phyloP scores from a whole-genome alignment of 208 protist species.

The Leishmania gerbilli region DNA sequence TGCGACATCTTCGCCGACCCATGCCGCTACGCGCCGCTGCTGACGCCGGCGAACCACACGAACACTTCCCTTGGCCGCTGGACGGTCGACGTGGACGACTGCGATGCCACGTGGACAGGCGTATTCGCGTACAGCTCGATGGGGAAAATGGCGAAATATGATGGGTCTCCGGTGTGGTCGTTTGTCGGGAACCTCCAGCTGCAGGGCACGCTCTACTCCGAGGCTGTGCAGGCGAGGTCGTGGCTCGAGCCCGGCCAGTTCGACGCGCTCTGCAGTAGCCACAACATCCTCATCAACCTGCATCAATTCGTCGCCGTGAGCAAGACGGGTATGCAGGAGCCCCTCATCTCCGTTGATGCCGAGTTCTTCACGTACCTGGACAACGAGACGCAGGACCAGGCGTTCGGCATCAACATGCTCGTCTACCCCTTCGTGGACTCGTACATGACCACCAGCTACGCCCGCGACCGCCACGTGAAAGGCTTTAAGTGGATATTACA shows the following conservation, averaged over 20 bases:
- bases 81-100: slow-evolving; percentile 79
- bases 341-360: slow-evolving; percentile 66
- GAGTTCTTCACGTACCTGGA: slow-evolving; percentile 73
- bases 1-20: slow-evolving; percentile 80
- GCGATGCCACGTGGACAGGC: slow-evolving; percentile 80
- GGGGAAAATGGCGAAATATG: slow-evolving; percentile 35
- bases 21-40: slow-evolving; percentile 78
- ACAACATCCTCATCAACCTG: slow-evolving; percentile 69
- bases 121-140: slow-evolving; percentile 63
- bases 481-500: slow-evolving; percentile 82
- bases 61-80: slow-evolving; percentile 39
- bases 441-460: slow-evolving; percentile 60
- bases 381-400: slow-evolving; percentile 48
- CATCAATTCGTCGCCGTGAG: slow-evolving; percentile 58
- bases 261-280: slow-evolving; percentile 44
- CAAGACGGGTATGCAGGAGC: slow-evolving; percentile 28
- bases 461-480: slow-evolving; percentile 66
- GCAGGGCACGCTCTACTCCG: slow-evolving; percentile 66
- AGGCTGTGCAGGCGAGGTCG: slow-evolving; percentile 66
- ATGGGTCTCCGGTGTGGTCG: slow-evolving; percentile 52
- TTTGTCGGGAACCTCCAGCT: slow-evolving; percentile 55
- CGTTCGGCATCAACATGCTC: slow-evolving; percentile 85
- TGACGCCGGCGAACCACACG: slow-evolving; percentile 60
- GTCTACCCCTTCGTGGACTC: slow-evolving; percentile 67
- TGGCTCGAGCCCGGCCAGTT: slow-evolving; percentile 62